Conservation (phyloP, 2,329 filamentous ascomycete species). For the Aureobasidium sp. region DNA sequence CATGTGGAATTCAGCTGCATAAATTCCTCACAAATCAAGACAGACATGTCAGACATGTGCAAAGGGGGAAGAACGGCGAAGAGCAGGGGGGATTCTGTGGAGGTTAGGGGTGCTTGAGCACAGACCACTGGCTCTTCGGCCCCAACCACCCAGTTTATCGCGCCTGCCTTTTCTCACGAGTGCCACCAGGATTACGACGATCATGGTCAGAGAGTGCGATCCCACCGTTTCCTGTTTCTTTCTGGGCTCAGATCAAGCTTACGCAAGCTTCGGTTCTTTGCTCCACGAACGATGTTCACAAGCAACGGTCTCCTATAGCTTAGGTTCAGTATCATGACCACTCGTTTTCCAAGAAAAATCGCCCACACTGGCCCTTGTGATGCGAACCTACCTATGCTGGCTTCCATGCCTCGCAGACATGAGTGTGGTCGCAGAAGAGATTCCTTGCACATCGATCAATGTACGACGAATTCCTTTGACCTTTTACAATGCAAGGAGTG, state of each 20-base stretch:
- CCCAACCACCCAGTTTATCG: not conserved
- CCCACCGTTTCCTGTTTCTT: not conserved
- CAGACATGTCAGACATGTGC: not conserved
- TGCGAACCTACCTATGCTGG: not conserved
- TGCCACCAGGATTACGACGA: not conserved
- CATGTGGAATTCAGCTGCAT: not conserved
- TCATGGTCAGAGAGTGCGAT: not conserved
- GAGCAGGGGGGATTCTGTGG: not conserved
- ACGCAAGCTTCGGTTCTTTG: not conserved
- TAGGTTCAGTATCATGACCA: not conserved
- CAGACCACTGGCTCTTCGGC: not conserved
- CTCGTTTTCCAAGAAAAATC: not conserved
- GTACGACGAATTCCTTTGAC: conserved; percentile 5
- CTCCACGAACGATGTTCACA: not conserved
- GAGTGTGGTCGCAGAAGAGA: not conserved
- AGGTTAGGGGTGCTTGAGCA: not conserved
- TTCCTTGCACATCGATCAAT: conserved; percentile 2
- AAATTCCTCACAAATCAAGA: not conserved
- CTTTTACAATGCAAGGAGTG: not conserved
- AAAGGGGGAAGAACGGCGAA: not conserved
- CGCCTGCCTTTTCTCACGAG: not conserved
- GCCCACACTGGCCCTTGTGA: not conserved
- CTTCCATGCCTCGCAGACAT: not conserved
- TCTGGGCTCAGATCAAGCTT: not conserved
- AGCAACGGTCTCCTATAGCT: not conserved